phyloP scores from a whole-genome alignment of 345 rosid species.

The Citrus cavaleriei region DNA sequence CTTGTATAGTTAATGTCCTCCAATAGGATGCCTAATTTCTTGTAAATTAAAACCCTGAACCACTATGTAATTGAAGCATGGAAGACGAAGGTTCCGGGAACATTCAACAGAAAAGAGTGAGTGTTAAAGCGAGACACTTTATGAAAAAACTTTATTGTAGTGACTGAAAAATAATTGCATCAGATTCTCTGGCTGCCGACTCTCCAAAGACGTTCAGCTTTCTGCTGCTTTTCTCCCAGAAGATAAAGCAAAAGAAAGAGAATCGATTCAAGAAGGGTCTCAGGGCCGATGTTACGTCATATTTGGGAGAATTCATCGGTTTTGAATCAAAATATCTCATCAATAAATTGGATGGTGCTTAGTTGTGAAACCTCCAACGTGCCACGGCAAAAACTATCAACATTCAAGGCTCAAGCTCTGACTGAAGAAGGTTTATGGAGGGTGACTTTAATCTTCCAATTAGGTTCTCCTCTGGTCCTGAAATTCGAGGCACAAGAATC shows the following conservation, averaged over 20 bases:
- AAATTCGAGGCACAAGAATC: background rate
- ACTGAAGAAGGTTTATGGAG: background rate
- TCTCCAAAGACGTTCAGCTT: slow-evolving; percentile 3
- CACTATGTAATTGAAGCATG: background rate
- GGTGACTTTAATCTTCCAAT: background rate
- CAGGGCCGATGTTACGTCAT: background rate
- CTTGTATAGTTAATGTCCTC: background rate
- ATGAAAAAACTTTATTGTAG: background rate
- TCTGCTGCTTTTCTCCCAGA: background rate
- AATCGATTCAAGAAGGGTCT: slow-evolving; percentile 5
- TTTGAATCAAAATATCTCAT: background rate
- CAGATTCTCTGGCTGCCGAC: slow-evolving; percentile 7
- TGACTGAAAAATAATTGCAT: background rate
- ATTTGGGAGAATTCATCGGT: background rate
- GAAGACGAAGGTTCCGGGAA: background rate
- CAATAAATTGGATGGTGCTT: slow-evolving; percentile 10
- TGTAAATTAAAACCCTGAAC: background rate
- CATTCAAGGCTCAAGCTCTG: background rate
- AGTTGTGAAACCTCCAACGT: background rate
- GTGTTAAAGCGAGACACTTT: background rate
- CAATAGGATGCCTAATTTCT: background rate
- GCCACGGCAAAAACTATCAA: background rate
- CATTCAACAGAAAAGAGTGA: background rate
- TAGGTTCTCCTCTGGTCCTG: background rate
- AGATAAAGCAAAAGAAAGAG: background rate